Evolutionary conservation across 495 filamentous ascomycete genomes (phyloP).

Genomic region (Aspergillus haitiensis): DNA sequence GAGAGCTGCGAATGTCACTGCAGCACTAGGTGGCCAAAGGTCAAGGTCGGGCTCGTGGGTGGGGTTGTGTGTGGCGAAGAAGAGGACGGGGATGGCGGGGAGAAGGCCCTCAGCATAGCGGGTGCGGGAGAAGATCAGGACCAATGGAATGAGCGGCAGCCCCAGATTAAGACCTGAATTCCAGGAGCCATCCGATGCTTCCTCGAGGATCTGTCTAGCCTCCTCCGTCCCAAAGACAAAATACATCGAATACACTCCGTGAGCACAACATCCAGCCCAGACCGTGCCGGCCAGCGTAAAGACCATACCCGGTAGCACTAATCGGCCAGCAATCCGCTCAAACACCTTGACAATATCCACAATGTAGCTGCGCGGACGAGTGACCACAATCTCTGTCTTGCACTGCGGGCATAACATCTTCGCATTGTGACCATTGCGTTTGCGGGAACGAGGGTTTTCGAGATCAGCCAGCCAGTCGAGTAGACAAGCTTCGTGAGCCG

Average conservation of each 20-base stretch:
- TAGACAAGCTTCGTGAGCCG: constrained; percentile 87
- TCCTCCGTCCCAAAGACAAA: constrained; percentile 64
- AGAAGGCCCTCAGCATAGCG: constrained; percentile 58
- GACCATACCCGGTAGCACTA: constrained; percentile 60
- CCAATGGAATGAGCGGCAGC: constrained; percentile 61
- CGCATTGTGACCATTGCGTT: constrained; percentile 44
- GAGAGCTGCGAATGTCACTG: constrained; percentile 66
- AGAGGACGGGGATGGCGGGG: constrained; percentile 62
- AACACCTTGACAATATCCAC: constrained; percentile 59
- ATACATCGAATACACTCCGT: constrained; percentile 60
- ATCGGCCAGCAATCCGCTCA: constrained; percentile 52
- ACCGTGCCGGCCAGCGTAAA: constrained; percentile 55
- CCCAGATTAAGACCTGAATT: constrained; percentile 51
- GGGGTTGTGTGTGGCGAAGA: constrained; percentile 54
- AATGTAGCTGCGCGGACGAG: constrained; percentile 66
- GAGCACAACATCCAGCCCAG: constrained; percentile 55
- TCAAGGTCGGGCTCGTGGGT: constrained; percentile 44
- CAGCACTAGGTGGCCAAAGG: constrained; percentile 73
- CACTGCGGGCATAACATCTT: constrained; percentile 84
- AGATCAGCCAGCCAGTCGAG: constrained; percentile 87
- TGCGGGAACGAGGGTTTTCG: constrained; percentile 60
- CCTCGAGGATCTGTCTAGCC: constrained; percentile 49
- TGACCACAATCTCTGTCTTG: constrained; percentile 74
- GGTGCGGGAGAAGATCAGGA: constrained; percentile 60
- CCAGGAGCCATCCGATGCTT: constrained; percentile 40